Conservation (phyloP, 1,284 basidiomycete species). For the Macrocybe sp. region DNA sequence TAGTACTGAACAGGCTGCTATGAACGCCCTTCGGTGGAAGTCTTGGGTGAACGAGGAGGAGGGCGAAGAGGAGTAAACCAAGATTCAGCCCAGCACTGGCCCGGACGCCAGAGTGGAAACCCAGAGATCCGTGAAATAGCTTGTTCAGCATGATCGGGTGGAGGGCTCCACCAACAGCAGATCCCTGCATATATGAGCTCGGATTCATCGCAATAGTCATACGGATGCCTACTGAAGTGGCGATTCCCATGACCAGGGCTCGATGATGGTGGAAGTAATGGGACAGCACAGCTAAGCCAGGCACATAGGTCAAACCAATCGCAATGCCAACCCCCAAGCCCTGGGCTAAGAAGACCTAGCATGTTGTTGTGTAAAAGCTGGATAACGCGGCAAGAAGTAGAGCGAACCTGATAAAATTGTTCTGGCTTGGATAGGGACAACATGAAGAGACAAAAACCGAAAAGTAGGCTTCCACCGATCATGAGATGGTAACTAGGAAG, state of each 20-base stretch:
- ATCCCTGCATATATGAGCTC: not conserved
- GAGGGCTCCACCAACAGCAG: conserved; percentile 27
- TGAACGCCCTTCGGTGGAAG: conserved; percentile 23
- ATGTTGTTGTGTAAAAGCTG: too few species aligned
- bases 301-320: conserved; percentile 20
- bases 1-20: conserved; percentile 18
- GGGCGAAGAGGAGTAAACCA: conserved; percentile 30
- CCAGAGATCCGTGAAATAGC: conserved; percentile 20
- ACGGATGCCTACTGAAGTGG: conserved; percentile 23
- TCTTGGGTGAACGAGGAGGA: conserved; percentile 35
- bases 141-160: conserved; percentile 40
- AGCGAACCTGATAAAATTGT: conserved; percentile 26
- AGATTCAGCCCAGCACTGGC: conserved; percentile 27
- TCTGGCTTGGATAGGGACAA: conserved; percentile 21
- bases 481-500: conserved; percentile 7
- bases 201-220: not conserved
- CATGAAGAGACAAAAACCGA: conserved; percentile 24
- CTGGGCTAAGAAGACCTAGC: conserved; percentile 43
- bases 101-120: conserved; percentile 28
- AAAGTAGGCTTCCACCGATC: conserved; percentile 9
- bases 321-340: conserved; percentile 37
- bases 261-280: conserved; percentile 39
- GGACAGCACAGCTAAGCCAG: conserved; percentile 30
- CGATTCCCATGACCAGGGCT: conserved; percentile 40
- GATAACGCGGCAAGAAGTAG: not conserved